Base-by-base conservation (phyloP, 345 rosid genomes). In the Moricandia moricandioides region DNA sequence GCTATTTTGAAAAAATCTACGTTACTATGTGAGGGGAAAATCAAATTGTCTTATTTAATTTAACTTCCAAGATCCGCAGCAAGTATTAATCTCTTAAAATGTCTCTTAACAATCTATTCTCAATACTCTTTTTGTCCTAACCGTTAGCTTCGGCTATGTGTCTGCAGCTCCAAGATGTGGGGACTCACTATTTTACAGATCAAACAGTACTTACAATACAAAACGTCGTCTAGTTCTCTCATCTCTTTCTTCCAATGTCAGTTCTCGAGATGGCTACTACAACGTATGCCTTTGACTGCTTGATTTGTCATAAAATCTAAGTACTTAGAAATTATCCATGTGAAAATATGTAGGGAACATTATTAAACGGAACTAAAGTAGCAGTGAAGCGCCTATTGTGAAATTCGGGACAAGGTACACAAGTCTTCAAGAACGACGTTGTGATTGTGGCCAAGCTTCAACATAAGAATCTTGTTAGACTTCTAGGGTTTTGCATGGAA, bases 1-100 rank as follows among this genome's bases (percentile, higher is more conserved):
- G 65, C 47, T 61, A 29, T 59, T 33, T 61, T 61, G 47, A 61
- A 45, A 7, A 34, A 61, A 16, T 61, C 65, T 34, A 34, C 65
- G 29, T 16, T 60, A 3, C n/a, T 10, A 43, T 61, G 17, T 14
- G 14, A 39, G 1, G 24, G 24, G 1, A 0, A 21, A 21, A 21
- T 37, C 34, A 5, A 57, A 26, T 16, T 8, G 16, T 39, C 67
- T 39, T 39, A 63, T 63, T 37, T 63, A 27, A 27, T 12, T 26
- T 8, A 26, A 57, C 16, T 57, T 57, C 33, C 33, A 24, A 3
- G n/a, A 72, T 35, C 30, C 64, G 7, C 69, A 24, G 26, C 4
- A 7, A 18, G 0, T 21, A 33, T 49, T 0, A 52, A 52, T 52
- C 27, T 18, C 57, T 18, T 26, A 21, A 30, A 29, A 74, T 40